These are phyloP conservation scores for Setomelanomma holmii DNA, from an alignment of 2,329 filamentous ascomycete species.

Conservation along the genomic window DNA sequence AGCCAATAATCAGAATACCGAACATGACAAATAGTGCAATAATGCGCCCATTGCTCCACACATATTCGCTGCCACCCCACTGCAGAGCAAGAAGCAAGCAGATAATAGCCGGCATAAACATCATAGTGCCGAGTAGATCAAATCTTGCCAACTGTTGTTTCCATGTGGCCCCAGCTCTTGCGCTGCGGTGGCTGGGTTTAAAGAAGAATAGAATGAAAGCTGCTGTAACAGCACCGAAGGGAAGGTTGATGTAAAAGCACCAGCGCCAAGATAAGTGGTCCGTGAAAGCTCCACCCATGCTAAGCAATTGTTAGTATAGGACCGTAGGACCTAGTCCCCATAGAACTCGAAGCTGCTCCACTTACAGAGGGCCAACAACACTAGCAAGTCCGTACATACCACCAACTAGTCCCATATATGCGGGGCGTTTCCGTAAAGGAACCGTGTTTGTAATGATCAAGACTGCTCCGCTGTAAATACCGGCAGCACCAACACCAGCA, in stretches of 20 bases:
- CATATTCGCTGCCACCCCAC: constrained; percentile 51
- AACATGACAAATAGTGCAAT: constrained; percentile 50
- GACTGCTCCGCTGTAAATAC: constrained; percentile 58
- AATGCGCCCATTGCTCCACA: constrained; percentile 47
- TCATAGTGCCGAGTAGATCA: constrained; percentile 45
- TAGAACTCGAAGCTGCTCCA: no score
- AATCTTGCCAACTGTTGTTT: constrained; percentile 45
- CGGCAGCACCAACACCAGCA: constrained; percentile 58
- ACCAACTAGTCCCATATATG: constrained; percentile 54
- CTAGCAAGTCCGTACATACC: constrained; percentile 33
- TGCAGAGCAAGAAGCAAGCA: constrained; percentile 52
- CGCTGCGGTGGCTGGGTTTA: constrained; percentile 29
- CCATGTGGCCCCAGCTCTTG: constrained; percentile 33
- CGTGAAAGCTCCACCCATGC: neutral
- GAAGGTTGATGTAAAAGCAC: constrained; percentile 46
- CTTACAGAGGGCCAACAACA: constrained; percentile 57
- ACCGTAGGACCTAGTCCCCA: constrained; percentile 35
- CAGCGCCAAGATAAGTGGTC: constrained; percentile 54
- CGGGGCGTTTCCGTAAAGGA: constrained; percentile 47
- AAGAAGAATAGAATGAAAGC: constrained; percentile 35
- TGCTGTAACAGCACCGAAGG: constrained; percentile 47
- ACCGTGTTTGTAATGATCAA: constrained; percentile 50
- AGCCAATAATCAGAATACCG: constrained; percentile 40
- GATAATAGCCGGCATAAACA: constrained; percentile 48
- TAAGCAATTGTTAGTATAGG: neutral